Evolutionary conservation across 768 basidiomycete genomes (phyloP).

Genomic region (Leccinum aurantiacum): DNA sequence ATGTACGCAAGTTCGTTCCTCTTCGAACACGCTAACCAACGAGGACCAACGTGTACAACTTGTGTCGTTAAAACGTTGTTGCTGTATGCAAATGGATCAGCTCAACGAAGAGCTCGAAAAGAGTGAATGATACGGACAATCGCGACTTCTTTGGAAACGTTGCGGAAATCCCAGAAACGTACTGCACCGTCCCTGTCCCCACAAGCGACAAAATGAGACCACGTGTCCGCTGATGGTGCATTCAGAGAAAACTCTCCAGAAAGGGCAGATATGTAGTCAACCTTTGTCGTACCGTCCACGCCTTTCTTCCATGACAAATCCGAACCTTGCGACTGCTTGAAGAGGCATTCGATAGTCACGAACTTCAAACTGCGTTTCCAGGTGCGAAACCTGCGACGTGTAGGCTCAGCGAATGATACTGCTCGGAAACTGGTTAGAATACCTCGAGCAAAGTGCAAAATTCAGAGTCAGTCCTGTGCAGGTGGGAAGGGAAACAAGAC

Average conservation of each 20-base stretch:
- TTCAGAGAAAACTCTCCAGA: slow-evolving; percentile 16
- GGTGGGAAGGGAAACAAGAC: slow-evolving; percentile 46
- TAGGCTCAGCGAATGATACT: neutral
- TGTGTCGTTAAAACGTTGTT: slow-evolving; percentile 38
- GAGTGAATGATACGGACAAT: slow-evolving; percentile 18
- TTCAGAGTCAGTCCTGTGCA: slow-evolving; percentile 37
- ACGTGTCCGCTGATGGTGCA: slow-evolving; percentile 23
- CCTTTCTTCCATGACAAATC: slow-evolving; percentile 36
- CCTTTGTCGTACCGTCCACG: slow-evolving; percentile 50
- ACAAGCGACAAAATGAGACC: slow-evolving; percentile 41
- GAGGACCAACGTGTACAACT: slow-evolving; percentile 34
- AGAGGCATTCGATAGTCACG: slow-evolving; percentile 44
- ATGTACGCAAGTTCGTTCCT: slow-evolving; percentile 36
- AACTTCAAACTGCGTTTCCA: slow-evolving; percentile 54
- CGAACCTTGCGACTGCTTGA: slow-evolving; percentile 43
- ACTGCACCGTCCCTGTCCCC: slow-evolving; percentile 44
- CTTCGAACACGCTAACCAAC: slow-evolving; percentile 41
- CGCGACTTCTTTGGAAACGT: slow-evolving; percentile 25
- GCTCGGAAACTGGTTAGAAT: slow-evolving; percentile 4
- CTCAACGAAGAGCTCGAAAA: neutral
- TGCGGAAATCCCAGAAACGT: slow-evolving; percentile 50
- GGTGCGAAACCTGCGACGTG: slow-evolving; percentile 42
- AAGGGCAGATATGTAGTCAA: slow-evolving; percentile 15
- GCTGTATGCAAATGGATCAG: slow-evolving; percentile 24
- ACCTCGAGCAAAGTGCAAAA: slow-evolving; percentile 49